A percentile compares a stretch with the other conserved stretches of the same genome.
phyloP scores from a whole-genome alignment of 441 rosid species.

The Gossypium aridum region DNA sequence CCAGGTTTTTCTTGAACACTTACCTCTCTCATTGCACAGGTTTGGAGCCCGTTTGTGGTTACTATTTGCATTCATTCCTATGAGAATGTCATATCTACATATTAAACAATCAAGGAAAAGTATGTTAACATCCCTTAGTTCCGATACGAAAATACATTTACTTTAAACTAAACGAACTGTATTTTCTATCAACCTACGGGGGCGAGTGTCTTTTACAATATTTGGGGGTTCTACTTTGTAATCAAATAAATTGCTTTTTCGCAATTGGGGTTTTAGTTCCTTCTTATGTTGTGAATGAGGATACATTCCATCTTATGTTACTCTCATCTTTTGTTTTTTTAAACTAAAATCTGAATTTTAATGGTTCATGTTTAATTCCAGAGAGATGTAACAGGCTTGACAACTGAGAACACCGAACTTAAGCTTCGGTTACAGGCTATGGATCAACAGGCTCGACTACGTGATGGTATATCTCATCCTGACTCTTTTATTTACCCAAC shows the following conservation, averaged over 20 bases:
- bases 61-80: neutral
- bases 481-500: neutral
- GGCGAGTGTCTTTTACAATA: neutral
- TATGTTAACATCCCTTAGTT: neutral
- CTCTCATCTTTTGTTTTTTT: no score
- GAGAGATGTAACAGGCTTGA: constrained; percentile 82
- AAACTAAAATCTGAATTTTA: constrained; percentile 1
- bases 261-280: neutral
- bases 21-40: neutral
- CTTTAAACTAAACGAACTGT: neutral
- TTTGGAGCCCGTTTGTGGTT: neutral
- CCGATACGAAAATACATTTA: neutral
- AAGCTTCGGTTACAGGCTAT: constrained; percentile 83
- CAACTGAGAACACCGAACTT: constrained; percentile 78
- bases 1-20: constrained; percentile 40
- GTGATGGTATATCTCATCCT: constrained; percentile 54
- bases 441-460: constrained; percentile 87
- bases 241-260: neutral
- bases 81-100: neutral
- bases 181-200: neutral
- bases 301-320: no score
- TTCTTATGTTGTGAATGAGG: neutral
- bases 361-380: constrained; percentile 26
- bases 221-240: neutral
- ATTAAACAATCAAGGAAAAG: neutral